Evolutionary conservation across 108 stramenopile genomes (phyloP).

Genomic region (Stephanodiscus minutulus): DNA sequence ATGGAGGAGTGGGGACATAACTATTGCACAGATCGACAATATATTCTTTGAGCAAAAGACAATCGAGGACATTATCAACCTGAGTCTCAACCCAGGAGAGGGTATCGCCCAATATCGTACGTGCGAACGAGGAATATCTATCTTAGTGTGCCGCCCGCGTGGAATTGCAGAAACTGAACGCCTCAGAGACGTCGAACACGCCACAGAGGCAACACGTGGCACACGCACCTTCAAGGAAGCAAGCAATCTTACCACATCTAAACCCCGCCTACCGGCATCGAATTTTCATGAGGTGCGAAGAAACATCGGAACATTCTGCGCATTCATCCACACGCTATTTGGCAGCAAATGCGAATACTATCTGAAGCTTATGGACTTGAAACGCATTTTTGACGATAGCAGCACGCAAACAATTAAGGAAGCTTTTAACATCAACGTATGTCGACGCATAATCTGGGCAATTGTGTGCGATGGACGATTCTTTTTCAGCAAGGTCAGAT

Average conservation of each 20-base stretch:
- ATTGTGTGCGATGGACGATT: too few relatives aligned
- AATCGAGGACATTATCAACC: constrained; percentile 16
- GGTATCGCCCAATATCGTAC: neutral
- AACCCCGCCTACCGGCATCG: neutral
- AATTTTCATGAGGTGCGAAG: neutral
- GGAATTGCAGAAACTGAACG: constrained; percentile 1
- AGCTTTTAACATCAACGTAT: too few relatives aligned
- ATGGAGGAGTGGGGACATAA: constrained; percentile 3
- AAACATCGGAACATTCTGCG: constrained; percentile 10
- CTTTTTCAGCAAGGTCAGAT: too few relatives aligned
- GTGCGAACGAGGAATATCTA: constrained; percentile 1
- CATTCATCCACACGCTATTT: constrained; percentile 4
- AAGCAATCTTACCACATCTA: neutral
- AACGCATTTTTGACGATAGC: too few relatives aligned
- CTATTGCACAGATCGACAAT: constrained; percentile 4
- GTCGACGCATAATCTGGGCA: too few relatives aligned
- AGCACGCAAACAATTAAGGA: too few relatives aligned
- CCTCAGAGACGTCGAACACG: neutral
- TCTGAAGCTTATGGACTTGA: too few relatives aligned
- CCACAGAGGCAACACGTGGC: neutral
- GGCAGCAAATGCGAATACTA: too few relatives aligned
- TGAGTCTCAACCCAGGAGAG: neutral
- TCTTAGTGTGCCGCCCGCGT: neutral
- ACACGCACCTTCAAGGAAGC: constrained; percentile 16
- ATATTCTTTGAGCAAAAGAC: constrained; percentile 13